Evolutionary conservation across 192 early-diverging fungal species (phyloP).

Genomic region (Neocallimastix lanati): DNA sequence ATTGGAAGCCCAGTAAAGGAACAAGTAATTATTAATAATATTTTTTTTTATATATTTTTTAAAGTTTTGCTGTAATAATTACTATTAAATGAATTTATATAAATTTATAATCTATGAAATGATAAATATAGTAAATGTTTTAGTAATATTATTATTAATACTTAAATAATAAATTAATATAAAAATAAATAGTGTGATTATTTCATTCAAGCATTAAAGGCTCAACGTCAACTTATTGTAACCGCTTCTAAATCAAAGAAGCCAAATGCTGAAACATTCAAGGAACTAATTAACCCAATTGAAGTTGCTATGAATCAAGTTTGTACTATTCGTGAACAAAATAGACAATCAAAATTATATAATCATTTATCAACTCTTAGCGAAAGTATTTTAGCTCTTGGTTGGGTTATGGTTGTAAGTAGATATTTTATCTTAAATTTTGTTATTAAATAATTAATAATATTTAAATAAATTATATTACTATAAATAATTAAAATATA

Average conservation of each 20-base stretch:
- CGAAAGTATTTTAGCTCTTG: slow-evolving; percentile 77
- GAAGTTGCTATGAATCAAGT: slow-evolving; percentile 46
- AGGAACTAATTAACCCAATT: slow-evolving; percentile 45
- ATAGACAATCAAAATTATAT: slow-evolving; percentile 51
- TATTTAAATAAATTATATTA: too few relatives aligned
- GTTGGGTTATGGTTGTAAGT: slow-evolving; percentile 72
- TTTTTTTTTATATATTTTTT: background rate
- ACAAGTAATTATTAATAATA: slow-evolving; percentile 18
- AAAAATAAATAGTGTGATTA: slow-evolving; percentile 20
- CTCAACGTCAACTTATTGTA: slow-evolving; percentile 56
- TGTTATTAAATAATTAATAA: too few relatives aligned
- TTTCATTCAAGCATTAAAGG: slow-evolving; percentile 37
- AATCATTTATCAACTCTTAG: slow-evolving; percentile 70
- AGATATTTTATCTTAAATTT: too few relatives aligned
- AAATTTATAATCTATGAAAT: too few relatives aligned
- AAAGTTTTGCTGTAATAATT: too few relatives aligned
- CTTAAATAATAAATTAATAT: too few relatives aligned
- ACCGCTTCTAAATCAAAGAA: slow-evolving; percentile 58
- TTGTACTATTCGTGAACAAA: slow-evolving; percentile 53
- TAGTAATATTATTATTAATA: too few relatives aligned
- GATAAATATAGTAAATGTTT: too few relatives aligned
- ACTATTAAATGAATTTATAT: too few relatives aligned
- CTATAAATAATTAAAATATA: too few relatives aligned
- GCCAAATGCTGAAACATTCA: slow-evolving; percentile 43
- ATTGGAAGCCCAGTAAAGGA: slow-evolving; percentile 43